Base-by-base conservation (phyloP, 2,329 filamentous ascomycete species). In the Penicillium occitanis region DNA sequence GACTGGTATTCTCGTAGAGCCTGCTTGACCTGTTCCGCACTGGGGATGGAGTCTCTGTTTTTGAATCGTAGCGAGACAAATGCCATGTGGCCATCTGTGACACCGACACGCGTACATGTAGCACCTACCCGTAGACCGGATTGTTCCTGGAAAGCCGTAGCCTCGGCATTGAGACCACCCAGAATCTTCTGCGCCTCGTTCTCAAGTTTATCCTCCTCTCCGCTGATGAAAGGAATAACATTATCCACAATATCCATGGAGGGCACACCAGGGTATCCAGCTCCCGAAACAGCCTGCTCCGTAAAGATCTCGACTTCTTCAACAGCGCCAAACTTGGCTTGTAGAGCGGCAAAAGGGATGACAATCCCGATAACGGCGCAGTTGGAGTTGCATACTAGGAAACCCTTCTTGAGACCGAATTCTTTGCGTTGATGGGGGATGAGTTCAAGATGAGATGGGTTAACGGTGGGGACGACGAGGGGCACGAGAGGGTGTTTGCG, bases 221-320 rank as follows among this genome's bases (percentile, higher is more conserved):
- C 93, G 0, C 86, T 85, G 76, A 98, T 99, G 80, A 88, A 97
- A 8, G 95, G 95, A 53, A 99, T 92, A 1, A 98, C 90, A 76
- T 98, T 98, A 82, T 98, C 95, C 68, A 98, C 82, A 68, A 98
- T 90, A 79, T 98, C 95, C 93, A 98, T 97, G 79, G 87, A 91
- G 76, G 90, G 90, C 46, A 98, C 76, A 68, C 80, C 80, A 11
- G 80, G 80, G 69, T 82, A 82, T 35, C 94, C 95, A 6, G 93
- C 94, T 66, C 95, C 94, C 1, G 92, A 96, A 55, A 98, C 89
- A 66, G 95, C 94, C 82, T 98, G 95, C 86, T 97, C 89, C 51
- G 95, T 98, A 72, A 97, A 93, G 62, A 98, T 91, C 68, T 91
- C 90, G 71, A 97, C 91, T 73, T 85, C 81, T 70, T 86, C 84